Evolutionary conservation across 208 protist species (phyloP).

Genomic region (Leishmania gerbilli): DNA sequence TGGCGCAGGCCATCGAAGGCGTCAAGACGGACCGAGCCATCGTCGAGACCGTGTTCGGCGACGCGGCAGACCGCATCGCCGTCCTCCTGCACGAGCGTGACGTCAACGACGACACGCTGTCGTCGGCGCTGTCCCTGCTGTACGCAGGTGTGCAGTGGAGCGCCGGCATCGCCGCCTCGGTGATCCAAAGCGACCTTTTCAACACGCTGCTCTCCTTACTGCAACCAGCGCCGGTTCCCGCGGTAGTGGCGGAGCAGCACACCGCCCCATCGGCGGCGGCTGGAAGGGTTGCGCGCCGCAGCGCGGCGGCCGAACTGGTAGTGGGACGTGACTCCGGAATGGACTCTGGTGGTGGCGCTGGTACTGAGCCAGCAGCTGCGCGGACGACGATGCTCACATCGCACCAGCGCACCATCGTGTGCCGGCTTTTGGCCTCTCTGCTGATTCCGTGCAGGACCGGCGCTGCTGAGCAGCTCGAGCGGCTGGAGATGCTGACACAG

Average conservation of each 20-base stretch:
- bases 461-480: conserved; percentile 39
- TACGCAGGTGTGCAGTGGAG: conserved; percentile 45
- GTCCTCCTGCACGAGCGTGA: conserved; percentile 34
- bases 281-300: neutral
- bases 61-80: conserved; percentile 43
- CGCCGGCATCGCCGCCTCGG: conserved; percentile 35
- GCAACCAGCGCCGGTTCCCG: neutral
- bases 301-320: neutral
- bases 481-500: conserved; percentile 19
- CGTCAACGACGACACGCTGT: conserved; percentile 55
- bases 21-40: conserved; percentile 40
- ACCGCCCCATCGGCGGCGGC: neutral
- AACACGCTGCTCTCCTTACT: conserved; percentile 34
- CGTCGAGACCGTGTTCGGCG: conserved; percentile 63
- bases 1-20: conserved; percentile 61
- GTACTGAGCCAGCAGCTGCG: conserved; percentile 7
- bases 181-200: conserved; percentile 52
- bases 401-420: conserved; percentile 52
- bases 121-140: conserved; percentile 47
- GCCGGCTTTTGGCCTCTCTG: conserved; percentile 44
- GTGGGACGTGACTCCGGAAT: neutral
- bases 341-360: neutral
- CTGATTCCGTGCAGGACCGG: conserved; percentile 43
- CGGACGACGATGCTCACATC: conserved; percentile 31
- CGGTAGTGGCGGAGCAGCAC: neutral